Evolutionary conservation across 768 basidiomycete genomes (phyloP), one percentile per base, ranked within the genome.

Genomic region (Leucosporidium creatinivorum): DNA sequence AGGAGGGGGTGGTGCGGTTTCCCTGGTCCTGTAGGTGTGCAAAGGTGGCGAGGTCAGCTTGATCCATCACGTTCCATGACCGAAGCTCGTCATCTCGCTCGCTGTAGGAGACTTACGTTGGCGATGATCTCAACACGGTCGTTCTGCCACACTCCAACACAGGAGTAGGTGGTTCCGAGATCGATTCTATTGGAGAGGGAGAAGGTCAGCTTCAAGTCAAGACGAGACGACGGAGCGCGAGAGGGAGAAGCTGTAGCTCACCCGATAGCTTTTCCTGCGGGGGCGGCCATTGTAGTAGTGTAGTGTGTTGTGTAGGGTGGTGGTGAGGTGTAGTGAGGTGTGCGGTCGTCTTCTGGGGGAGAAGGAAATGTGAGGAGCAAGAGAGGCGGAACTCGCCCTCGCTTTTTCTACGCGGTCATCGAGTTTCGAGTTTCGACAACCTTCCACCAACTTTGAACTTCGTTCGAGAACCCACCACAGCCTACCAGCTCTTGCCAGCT

Each of bases 1-100:
- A 81, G 52, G 81, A 81, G 52, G 81, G 81, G 62, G 81, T 81
- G 63, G 81, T 81, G 62, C 80, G 75, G 78, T 80, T 80, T 68
- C 79, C 80, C 77, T 81, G 79, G 77, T 75, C 75, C 73, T 75
- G 55, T 49, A 21, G 61, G 21, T 4, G 39, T 3, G 50, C n/a
- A 54, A 62, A 60, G 33, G 21, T 26, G 49, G 49, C 1, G 31
- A 51, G 54, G 61, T 62, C 61, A 67, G 54, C 49, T 15, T 25
- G 23, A 19, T 19, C 18, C 19, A 36, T 36, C 6, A 47, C 17
- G 3, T 19, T n/a, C 2, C 4, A n/a, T n/a, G 1, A 52, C 23
- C 51, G n/a, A 52, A 26, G 55, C 50, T 51, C 23, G 50, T 51
- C 50, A 51, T 23, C 18, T 50, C 39, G 2, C 39, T n/a, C 8